Percentiles rank a stretch among this genome's conserved stretches.
These are phyloP conservation scores for Boletus patriciae DNA, from an alignment of 768 basidiomycete genomes.

Conservation along the genomic window DNA sequence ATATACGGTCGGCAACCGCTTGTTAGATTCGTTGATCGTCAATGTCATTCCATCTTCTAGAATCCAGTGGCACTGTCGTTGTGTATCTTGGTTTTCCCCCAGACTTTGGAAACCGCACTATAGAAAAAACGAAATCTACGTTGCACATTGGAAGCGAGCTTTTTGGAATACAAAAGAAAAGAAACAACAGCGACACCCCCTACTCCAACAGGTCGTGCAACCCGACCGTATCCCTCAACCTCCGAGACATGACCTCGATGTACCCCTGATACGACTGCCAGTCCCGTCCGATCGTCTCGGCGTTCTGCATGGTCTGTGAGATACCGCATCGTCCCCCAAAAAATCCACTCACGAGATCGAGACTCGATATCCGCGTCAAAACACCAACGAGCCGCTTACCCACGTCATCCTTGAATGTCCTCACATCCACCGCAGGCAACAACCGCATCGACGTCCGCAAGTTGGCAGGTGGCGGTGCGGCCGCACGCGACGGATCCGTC, in stretches of 20 bases:
- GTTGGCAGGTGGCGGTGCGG: constrained; percentile 22
- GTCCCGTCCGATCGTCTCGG: constrained; percentile 47
- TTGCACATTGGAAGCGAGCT: background rate
- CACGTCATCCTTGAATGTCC: constrained; percentile 57
- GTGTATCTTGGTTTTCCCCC: no score
- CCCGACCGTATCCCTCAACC: constrained; percentile 65
- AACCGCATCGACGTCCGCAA: constrained; percentile 54
- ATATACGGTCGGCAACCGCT: no score
- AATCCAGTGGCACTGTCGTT: no score
- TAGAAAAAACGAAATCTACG: background rate
- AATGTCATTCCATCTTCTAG: no score
- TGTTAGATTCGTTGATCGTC: no score
- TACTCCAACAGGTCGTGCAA: constrained; percentile 44
- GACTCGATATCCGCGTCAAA: constrained; percentile 50
- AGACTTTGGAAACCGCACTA: no score
- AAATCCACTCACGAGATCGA: constrained; percentile 49
- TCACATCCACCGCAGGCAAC: constrained; percentile 55
- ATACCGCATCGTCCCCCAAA: constrained; percentile 1
- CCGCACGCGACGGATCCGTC: constrained; percentile 24
- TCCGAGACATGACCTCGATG: constrained; percentile 71
- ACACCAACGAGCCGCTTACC: constrained; percentile 54
- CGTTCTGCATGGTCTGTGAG: constrained; percentile 34
- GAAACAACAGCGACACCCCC: no score
- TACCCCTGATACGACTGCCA: constrained; percentile 69
- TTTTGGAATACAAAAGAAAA: constrained; percentile 7